These are phyloP conservation scores for Aspergillus fumigatiaffinis DNA, from an alignment of 2,329 filamentous ascomycete species.

Conservation along the genomic window DNA sequence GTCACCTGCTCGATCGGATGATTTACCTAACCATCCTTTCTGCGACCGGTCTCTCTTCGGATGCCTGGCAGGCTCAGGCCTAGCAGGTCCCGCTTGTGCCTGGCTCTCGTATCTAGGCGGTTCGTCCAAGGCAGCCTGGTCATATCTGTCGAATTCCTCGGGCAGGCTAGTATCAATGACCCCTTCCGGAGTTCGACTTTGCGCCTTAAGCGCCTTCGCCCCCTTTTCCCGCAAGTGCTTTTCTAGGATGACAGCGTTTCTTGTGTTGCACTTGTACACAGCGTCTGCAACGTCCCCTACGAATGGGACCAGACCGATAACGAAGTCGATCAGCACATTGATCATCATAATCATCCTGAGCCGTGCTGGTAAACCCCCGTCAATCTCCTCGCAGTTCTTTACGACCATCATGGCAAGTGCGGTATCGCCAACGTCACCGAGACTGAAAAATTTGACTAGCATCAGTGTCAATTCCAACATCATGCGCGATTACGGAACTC, in stretches of 20 bases:
- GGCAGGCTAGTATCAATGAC: constrained; percentile 35
- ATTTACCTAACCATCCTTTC: constrained; percentile 28
- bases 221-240: constrained; percentile 41
- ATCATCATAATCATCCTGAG: constrained; percentile 70
- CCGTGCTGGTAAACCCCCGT: constrained; percentile 62
- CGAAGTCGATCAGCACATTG: constrained; percentile 60
- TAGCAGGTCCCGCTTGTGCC: constrained; percentile 17
- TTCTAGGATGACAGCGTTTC: constrained; percentile 45
- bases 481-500: constrained; percentile 43
- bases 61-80: constrained; percentile 22
- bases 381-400: constrained; percentile 65
- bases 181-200: constrained; percentile 19
- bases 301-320: constrained; percentile 50
- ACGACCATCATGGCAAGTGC: constrained; percentile 74
- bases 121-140: constrained; percentile 23
- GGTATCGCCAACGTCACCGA: constrained; percentile 72
- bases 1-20: constrained; percentile 23
- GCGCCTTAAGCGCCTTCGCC: constrained; percentile 27
- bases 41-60: constrained; percentile 21
- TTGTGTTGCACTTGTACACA: constrained; percentile 47
- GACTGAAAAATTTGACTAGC: constrained; percentile 39
- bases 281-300: constrained; percentile 47
- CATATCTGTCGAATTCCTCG: constrained; percentile 36
- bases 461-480: neutral
- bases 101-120: constrained; percentile 10